Conservation (phyloP, 106 monocot species). For the Amphibolis antarctica region DNA sequence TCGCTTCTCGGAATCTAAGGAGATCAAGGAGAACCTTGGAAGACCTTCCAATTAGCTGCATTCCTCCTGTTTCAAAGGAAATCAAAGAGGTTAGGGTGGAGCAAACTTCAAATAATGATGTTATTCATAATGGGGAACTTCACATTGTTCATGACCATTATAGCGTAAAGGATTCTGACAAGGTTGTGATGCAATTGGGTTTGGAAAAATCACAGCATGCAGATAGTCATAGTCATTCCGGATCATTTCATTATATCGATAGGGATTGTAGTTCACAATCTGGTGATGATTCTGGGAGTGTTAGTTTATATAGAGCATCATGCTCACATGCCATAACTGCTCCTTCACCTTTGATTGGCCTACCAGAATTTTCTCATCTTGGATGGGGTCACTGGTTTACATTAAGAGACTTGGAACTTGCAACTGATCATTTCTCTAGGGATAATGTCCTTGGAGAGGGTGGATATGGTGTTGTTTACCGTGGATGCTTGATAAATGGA, state of each 20-base stretch:
- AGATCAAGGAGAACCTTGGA: slow-evolving; percentile 33
- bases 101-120: slow-evolving; percentile 21
- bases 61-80: slow-evolving; percentile 68
- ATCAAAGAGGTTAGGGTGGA: slow-evolving; percentile 77
- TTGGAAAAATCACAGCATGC: slow-evolving; percentile 26
- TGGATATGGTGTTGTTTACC: slow-evolving; percentile 90
- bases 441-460: slow-evolving; percentile 59
- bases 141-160: slow-evolving; percentile 23
- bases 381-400: slow-evolving; percentile 98
- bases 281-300: slow-evolving; percentile 24
- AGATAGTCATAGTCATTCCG: slow-evolving; percentile 26
- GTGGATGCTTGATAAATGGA: slow-evolving; percentile 49
- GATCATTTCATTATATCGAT: slow-evolving; percentile 33
- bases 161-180: slow-evolving; percentile 26
- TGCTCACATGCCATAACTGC: slow-evolving; percentile 27
- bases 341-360: slow-evolving; percentile 71
- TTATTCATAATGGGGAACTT: slow-evolving; percentile 19
- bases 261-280: slow-evolving; percentile 30
- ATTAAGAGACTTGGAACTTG: slow-evolving; percentile 71
- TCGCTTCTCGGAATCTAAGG: slow-evolving; percentile 34
- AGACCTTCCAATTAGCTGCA: slow-evolving; percentile 38
- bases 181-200: slow-evolving; percentile 16
- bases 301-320: slow-evolving; percentile 27
- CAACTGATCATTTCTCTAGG: slow-evolving; percentile 57
- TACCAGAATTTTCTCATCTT: slow-evolving; percentile 80